Conservation (phyloP, 441 rosid species). For the California macrophylla region DNA sequence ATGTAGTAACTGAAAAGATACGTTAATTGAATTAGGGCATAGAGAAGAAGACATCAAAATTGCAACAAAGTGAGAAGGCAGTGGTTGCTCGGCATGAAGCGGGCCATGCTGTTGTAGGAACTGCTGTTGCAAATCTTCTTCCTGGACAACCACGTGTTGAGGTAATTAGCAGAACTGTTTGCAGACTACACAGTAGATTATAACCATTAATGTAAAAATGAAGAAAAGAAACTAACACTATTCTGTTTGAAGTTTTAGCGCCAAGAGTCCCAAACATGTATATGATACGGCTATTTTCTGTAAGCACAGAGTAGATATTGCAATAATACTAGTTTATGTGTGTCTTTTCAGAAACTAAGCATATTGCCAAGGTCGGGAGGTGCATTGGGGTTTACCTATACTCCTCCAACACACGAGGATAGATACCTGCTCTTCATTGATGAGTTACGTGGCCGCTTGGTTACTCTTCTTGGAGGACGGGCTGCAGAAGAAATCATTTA, state of each 20-base stretch:
- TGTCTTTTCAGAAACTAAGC: constrained; percentile 66
- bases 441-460: constrained; percentile 89
- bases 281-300: not conserved
- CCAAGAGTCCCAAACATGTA: too few relatives aligned
- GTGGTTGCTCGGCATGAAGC: constrained; percentile 98
- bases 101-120: constrained; percentile 96
- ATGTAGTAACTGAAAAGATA: constrained; percentile 10
- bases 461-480: constrained; percentile 96
- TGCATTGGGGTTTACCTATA: constrained; percentile 44
- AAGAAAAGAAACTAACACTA: not conserved
- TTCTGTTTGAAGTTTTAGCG: not conserved
- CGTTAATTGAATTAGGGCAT: constrained; percentile 52
- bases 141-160: constrained; percentile 88
- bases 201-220: not conserved
- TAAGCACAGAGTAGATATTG: not conserved
- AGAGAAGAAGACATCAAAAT: constrained; percentile 88
- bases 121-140: constrained; percentile 89
- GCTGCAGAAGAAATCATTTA: constrained; percentile 94
- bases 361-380: constrained; percentile 58
- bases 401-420: constrained; percentile 77
- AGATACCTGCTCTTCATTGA: constrained; percentile 88
- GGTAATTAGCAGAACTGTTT: constrained; percentile 32
- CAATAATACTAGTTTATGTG: not conserved
- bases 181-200: too few relatives aligned
- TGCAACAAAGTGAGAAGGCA: constrained; percentile 80